A percentile compares a stretch with the other conserved stretches of the same genome.
These are phyloP conservation scores for Neurospora sp. DNA, from an alignment of 495 filamentous ascomycete species.

Conservation along the genomic window DNA sequence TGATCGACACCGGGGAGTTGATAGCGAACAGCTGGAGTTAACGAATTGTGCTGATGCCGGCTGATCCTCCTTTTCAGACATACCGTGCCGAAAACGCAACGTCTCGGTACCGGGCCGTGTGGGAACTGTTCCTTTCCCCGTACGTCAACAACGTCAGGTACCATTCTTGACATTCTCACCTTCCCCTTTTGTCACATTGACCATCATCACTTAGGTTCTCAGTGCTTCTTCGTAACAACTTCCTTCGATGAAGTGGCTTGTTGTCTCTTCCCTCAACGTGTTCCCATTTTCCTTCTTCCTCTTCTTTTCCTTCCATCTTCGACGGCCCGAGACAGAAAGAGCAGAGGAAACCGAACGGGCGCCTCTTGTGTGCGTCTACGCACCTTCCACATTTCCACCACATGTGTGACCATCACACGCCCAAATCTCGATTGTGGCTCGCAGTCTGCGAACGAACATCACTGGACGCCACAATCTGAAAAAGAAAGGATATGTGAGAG, in stretches of 20 bases:
- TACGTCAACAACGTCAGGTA: neutral
- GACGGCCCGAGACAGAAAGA: neutral
- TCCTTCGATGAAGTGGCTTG: neutral
- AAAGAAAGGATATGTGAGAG: neutral
- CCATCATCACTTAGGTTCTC: neutral
- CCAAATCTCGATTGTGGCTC: neutral
- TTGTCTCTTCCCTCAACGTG: neutral
- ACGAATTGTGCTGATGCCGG: neutral
- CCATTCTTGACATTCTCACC: neutral
- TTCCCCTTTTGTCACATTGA: neutral
- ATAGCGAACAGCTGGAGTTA: neutral
- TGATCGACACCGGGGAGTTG: neutral
- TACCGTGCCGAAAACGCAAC: neutral
- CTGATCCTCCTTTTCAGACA: neutral
- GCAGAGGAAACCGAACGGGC: neutral
- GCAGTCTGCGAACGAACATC: neutral
- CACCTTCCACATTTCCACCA: neutral
- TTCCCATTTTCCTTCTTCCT: neutral
- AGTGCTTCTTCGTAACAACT: neutral
- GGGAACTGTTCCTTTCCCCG: neutral
- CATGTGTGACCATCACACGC: neutral
- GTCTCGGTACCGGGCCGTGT: neutral
- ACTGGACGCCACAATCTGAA: neutral
- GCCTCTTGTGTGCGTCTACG: neutral
- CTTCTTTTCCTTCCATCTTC: neutral